phyloP scores from a whole-genome alignment of 2,329 filamentous ascomycete species.

The Microthyrium microscopicum region DNA sequence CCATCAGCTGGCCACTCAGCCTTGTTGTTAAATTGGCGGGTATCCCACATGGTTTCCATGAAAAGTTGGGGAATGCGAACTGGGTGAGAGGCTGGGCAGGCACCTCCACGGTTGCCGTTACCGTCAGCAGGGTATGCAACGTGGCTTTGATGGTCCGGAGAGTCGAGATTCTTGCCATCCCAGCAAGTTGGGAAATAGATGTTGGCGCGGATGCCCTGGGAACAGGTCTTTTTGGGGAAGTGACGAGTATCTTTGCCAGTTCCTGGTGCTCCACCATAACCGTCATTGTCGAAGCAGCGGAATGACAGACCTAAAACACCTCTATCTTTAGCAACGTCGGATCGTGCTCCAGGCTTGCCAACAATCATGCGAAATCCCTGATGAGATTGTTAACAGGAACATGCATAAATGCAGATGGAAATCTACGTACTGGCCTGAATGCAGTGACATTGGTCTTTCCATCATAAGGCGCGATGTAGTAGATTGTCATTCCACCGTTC shows the following conservation, averaged over 20 bases:
- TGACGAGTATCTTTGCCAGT: constrained; percentile 31
- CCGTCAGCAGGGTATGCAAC: too few species aligned
- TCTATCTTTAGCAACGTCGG: too few species aligned
- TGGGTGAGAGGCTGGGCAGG: too few species aligned
- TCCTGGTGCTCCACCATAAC: constrained; percentile 36
- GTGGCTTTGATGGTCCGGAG: too few species aligned
- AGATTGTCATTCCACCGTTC: constrained; percentile 50
- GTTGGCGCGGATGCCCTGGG: constrained; percentile 20
- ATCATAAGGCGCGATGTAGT: constrained; percentile 55
- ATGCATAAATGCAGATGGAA: constrained; percentile 41
- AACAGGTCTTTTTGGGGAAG: constrained; percentile 48
- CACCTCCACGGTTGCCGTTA: too few species aligned
- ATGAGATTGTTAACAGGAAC: constrained; percentile 57
- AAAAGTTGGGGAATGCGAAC: too few species aligned
- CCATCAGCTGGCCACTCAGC: too few species aligned
- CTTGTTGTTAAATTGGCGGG: too few species aligned
- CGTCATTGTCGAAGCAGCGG: constrained; percentile 37
- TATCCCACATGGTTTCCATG: too few species aligned
- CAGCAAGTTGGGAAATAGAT: constrained; percentile 23
- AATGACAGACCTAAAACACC: constrained; percentile 39
- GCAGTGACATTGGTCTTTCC: not conserved
- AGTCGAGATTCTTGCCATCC: too few species aligned
- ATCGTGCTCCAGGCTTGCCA: too few species aligned
- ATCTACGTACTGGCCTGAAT: constrained; percentile 20
- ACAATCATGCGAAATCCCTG: constrained; percentile 53